Base-by-base conservation (phyloP, 1,139 yeast genomes). In the Yamadazyma spencermartinsiae region DNA sequence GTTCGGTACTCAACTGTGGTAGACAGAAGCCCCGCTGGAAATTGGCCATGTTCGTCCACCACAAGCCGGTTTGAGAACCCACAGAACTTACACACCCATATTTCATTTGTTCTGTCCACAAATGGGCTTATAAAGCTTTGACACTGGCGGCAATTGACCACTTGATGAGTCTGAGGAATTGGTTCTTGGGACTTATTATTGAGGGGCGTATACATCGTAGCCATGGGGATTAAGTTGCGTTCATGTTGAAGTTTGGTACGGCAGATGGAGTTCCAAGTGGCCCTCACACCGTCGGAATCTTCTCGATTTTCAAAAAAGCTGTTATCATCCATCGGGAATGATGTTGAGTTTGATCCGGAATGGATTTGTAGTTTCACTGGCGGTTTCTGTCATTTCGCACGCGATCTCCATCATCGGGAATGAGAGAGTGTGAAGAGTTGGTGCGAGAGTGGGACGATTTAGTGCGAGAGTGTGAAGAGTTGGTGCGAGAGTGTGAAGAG, bases 201-300 rank as follows among this genome's bases (percentile, higher is more conserved):
- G 45, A 84, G 58, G 1, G 94, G 94, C 4, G 86, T 82, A 53
- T 81, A 83, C 43, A 82, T 53, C 23, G 85, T 70, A 0, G 85
- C 82, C 40, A 82, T 56, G 1, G 90, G 90, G 7, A 82, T 71
- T 1, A 79, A 72, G 37, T 79, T 72, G 35, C 83, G 60, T 20
- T 76, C 69, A 38, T 81, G 80, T 41, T 81, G 85, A 33, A 76
- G 67, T 49, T 74, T 74, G 10, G 83, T 72, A 28, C 78, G 65
- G 11, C 92, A 89, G 39, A 92, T 72, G 35, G 80, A 78, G 61
- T 87, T 90, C 96, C 98, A 92, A 17, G 96, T 78, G 60, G 86
- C 79, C 50, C 98, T 80, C 35, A 89, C 81, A 40, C 98, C 98
- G 58, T 90, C 95, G 42, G 66, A 63, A 58, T 92, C 98, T 63